Conservation (phyloP, 441 rosid species). For the Adansonia rubrostipa region DNA sequence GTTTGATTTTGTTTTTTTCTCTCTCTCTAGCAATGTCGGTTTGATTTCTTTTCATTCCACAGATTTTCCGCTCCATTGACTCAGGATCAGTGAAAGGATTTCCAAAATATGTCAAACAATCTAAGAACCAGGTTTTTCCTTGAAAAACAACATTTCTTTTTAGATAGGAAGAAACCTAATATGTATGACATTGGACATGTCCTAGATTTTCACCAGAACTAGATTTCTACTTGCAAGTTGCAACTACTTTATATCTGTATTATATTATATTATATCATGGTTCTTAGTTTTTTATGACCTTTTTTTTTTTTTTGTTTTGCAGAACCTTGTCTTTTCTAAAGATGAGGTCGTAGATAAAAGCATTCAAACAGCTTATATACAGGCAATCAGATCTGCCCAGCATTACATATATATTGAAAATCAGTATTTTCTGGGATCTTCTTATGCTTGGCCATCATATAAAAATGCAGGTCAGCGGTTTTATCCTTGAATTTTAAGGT, state of each 20-base stretch:
- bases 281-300: slow-evolving; percentile 25
- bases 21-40: slow-evolving; percentile 24
- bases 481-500: neutral
- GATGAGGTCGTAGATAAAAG: slow-evolving; percentile 64
- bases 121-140: slow-evolving; percentile 57
- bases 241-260: neutral
- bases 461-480: slow-evolving; percentile 55
- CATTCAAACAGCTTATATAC: slow-evolving; percentile 78
- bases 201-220: slow-evolving; percentile 1
- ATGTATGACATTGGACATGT: neutral
- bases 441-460: slow-evolving; percentile 77
- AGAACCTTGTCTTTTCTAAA: slow-evolving; percentile 64
- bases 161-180: neutral
- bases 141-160: slow-evolving; percentile 28
- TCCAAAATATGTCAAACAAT: slow-evolving; percentile 55
- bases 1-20: neutral
- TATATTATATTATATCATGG: neutral
- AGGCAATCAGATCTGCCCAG: slow-evolving; percentile 79
- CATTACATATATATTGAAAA: slow-evolving; percentile 77
- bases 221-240: slow-evolving; percentile 7
- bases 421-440: slow-evolving; percentile 77
- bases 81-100: slow-evolving; percentile 88
- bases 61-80: slow-evolving; percentile 94
- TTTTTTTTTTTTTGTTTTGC: slow-evolving; percentile 39
- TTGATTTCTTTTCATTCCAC: slow-evolving; percentile 19